phyloP scores from a whole-genome alignment of 2,329 filamentous ascomycete species.

The Aspergillus brasiliensis region DNA sequence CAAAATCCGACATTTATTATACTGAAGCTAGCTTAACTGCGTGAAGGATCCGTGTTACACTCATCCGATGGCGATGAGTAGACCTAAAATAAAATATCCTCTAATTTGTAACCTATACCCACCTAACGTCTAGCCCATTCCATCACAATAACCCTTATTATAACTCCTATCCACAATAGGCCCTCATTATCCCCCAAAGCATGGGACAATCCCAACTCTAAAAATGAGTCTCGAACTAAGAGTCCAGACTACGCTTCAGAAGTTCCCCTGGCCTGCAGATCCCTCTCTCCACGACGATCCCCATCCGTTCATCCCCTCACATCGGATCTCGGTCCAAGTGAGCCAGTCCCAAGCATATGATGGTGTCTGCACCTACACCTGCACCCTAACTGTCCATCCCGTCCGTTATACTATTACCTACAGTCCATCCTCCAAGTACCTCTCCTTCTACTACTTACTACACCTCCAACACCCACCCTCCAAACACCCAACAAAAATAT shows the following conservation, averaged over 20 bases:
- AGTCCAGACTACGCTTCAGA: background rate
- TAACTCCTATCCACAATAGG: no score
- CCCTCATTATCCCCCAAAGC: no score
- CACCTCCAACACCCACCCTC: background rate
- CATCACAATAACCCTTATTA: no score
- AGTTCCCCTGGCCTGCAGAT: background rate
- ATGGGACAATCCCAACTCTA: background rate
- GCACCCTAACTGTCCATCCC: background rate
- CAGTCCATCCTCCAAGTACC: background rate
- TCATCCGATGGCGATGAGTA: no score
- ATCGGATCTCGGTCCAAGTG: constrained; percentile 13
- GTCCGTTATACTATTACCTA: background rate
- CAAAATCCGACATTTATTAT: no score
- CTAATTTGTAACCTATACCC: no score
- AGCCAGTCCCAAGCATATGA: background rate
- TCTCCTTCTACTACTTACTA: background rate
- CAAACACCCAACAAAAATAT: background rate
- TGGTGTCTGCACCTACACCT: background rate
- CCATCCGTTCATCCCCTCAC: constrained; percentile 3
- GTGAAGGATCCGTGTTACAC: no score
- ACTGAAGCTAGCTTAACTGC: no score
- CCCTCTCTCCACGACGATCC: background rate
- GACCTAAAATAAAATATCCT: no score
- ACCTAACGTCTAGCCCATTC: no score
- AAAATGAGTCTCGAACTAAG: background rate